Conservation (phyloP, 139 green algal genomes). For the Tetradesmus lagerheimii region DNA sequence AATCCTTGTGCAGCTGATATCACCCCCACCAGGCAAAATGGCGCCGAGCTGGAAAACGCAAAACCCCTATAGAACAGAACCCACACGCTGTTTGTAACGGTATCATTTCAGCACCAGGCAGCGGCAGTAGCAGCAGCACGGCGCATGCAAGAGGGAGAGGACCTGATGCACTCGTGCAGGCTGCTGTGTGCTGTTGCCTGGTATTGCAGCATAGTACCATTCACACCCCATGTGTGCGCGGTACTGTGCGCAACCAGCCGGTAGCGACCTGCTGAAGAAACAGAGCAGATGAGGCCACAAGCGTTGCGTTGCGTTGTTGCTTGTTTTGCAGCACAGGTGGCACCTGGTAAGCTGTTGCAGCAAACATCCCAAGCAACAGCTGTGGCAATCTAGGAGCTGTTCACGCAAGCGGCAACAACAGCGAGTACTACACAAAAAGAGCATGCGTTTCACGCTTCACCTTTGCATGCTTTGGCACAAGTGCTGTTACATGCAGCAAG, state of each 20-base stretch:
- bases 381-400: no score
- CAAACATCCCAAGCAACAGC: neutral
- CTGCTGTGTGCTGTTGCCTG: neutral
- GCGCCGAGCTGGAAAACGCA: neutral
- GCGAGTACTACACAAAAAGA: neutral
- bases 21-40: neutral
- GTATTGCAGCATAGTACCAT: neutral
- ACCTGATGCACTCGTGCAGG: neutral
- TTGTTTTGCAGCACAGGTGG: no score
- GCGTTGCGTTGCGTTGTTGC: neutral
- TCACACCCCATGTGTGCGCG: neutral
- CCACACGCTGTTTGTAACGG: neutral
- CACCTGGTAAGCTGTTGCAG: neutral
- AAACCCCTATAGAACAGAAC: neutral
- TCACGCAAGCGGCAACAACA: no score
- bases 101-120: neutral
- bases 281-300: neutral
- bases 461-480: neutral
- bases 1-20: constrained; percentile 2
- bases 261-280: neutral
- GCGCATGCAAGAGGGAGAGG: neutral
- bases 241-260: neutral
- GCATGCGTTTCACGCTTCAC: neutral
- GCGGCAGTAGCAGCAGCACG: neutral
- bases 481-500: no score